Evolutionary conservation across 2,329 filamentous ascomycete genomes (phyloP), one percentile per base, ranked within the genome.

Genomic region (Sporothrix mexicana): DNA sequence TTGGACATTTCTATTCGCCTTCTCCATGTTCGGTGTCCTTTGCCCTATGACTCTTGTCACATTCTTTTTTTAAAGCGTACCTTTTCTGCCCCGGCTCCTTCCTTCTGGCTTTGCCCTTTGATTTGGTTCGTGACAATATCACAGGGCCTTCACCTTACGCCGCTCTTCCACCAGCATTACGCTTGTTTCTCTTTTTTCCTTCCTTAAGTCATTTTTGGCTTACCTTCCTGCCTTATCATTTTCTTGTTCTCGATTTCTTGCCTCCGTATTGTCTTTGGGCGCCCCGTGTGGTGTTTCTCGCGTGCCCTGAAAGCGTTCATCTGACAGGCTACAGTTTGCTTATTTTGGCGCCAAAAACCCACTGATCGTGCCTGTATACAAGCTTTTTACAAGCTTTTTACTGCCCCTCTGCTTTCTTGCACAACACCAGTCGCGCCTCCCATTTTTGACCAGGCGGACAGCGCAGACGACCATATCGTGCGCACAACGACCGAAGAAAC

Each of bases 341-440:
- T 13, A 23, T 53, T 30, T 64, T 43, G 55, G 43, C 41, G 41
- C 51, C 53, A 15, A 43, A 23, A 25, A 61, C 0, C n/a, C n/a
- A 17, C 57, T 20, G 61, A 20, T 47, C 43, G 20, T 25, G 59
- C 41, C 15, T 36, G 2, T 5, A 6, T 36, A 36, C 30, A 36
- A 36, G 30, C 30, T 36, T 36, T 36, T 36, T 36, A 36, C 30
- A 36, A 36, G 30, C 30, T 6, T 36, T 36, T 36, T 36, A 36
- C 30, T 36, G 4, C 30, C 30, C 30, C 30, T 36, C 30, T 4
- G 20, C 25, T 43, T 20, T 12, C 25, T 43, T 49, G 59, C 20
- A 13, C 69, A 43, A n/a, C 57, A 49, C 57, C 47, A 41, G 64
- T 72, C 69, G 72, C 23, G 47, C 69, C 49, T 72, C 72, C 69